Conservation (phyloP, 352 stramenopile species). For the Aphanomyces stellatus region DNA sequence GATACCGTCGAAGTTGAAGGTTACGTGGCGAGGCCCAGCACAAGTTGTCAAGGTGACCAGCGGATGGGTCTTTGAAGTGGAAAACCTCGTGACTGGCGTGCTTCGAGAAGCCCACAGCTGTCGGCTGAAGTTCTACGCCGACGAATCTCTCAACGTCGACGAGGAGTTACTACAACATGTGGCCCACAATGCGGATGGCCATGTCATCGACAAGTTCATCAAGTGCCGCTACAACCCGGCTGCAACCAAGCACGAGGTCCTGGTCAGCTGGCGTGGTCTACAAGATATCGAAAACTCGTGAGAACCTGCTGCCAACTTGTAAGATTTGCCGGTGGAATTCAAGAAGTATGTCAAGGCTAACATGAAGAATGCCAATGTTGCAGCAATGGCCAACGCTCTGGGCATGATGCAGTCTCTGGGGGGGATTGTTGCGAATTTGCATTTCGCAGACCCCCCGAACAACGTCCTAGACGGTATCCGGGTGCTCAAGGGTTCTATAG, state of each 20-base stretch:
- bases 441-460: neutral
- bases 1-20: neutral
- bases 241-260: neutral
- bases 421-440: conserved; percentile 1
- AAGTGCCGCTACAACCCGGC: neutral
- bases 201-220: neutral
- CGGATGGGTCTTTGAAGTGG: neutral
- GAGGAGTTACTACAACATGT: neutral
- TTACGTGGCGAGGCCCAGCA: neutral
- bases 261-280: neutral
- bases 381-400: neutral
- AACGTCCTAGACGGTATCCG: neutral
- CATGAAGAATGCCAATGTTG: neutral
- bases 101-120: neutral
- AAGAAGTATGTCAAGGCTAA: neutral
- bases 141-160: neutral
- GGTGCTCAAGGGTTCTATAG: neutral
- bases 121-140: conserved; percentile 8
- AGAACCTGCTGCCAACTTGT: neutral
- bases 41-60: neutral
- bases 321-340: neutral
- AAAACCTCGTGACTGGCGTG: conserved; percentile 4
- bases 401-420: neutral
- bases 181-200: neutral
- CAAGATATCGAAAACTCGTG: neutral